Base-by-base conservation (phyloP, 352 stramenopile species). In the Phytophthora idaei region DNA sequence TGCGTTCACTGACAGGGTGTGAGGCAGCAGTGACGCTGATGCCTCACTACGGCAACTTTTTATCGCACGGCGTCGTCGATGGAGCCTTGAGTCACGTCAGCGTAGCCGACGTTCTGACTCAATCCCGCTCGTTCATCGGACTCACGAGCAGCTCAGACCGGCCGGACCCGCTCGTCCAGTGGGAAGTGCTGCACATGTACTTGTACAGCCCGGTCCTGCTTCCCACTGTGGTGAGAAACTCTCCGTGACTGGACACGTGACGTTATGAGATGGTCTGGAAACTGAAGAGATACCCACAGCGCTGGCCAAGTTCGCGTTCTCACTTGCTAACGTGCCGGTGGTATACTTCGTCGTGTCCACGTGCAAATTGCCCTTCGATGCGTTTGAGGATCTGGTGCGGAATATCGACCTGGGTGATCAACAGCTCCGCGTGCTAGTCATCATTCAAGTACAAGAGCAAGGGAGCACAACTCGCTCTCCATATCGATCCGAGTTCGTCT, bases 151-250 rank as follows among this genome's bases (percentile, higher is more conserved):
- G 56, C 10, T 75, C 62, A 8, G 64, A 73, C 14, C 49, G 51
- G 4, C 63, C 69, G 4, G 66, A 76, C 21, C 54, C 64, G 11
- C 37, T 81, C 5, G 57, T 77, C 4, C 54, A 69, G 25, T 85
- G 76, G 71, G 62, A 77, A 61, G 69, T 83, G 28, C 78, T 76
- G 5, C 70, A 83, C 62, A 80, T 79, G 34, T 87, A 87, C 42
- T 50, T 82, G 6, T 85, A 72, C 71, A 83, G 79, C 25, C 54
- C 74, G 14, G 41, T 41, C 9, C 15, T 85, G 2, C 54, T 87
- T 31, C 55, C 65, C 76, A 87, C 52, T 87, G 78, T 76, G 69
- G 75, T 11, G 48, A 36, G 1, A 76, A 87, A 21, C 46, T 85
- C 3, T 53, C 61, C 1, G 63, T 87, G 14, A 71, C 74, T 28